Evolutionary conservation across 2,329 filamentous ascomycete species (phyloP), one percentile per base, ranked within the genome.

Genomic region (Penicillium sp.): DNA sequence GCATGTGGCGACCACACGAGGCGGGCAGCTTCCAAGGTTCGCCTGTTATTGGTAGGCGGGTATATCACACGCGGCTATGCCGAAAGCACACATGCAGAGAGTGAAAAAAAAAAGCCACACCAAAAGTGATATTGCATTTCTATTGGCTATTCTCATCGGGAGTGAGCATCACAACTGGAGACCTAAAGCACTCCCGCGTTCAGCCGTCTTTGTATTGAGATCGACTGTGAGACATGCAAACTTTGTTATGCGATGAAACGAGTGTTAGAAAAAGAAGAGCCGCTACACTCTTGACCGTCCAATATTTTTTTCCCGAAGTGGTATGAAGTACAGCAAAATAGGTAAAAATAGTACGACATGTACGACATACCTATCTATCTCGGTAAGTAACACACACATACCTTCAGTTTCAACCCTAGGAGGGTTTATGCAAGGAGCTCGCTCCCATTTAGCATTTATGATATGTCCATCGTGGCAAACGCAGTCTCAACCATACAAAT

Each of bases 391-490:
- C 19, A 33, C 47, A 8, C 19, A 33, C 47, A 8, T 41, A 21
- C 38, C n/a, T 38, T 45, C 21, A 34, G 16, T 33, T 13, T 49
- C 33, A 27, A 53, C 40, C 21, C 21, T 41, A 23, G 25, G 36
- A 15, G 25, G 6, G 10, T 40, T 45, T 31, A 47, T 60, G 58
- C 52, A 60, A 60, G 58, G 52, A 55, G 43, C 33, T 39, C 16
- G 43, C 33, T 39, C 16, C 27, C 36, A 19, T 34, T 33, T 39
- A 36, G 38, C 19, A 61, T 40, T 53, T 54, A 19, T 53, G 52
- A 59, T 45, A 40, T 31, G 11, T 59, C 36, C 3, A 36, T 31
- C 13, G 19, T 39, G 23, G 55, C 25, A 19, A 51, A 13, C 23
- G 11, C 10, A 15, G 3, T 25, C 15, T 25, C 19, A 29, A 5